A percentile compares a stretch with the other conserved stretches of the same genome.
These are phyloP conservation scores for Wickerhamomyces canadensis DNA, from an alignment of 805 yeast genomes.

Conservation along the genomic window DNA sequence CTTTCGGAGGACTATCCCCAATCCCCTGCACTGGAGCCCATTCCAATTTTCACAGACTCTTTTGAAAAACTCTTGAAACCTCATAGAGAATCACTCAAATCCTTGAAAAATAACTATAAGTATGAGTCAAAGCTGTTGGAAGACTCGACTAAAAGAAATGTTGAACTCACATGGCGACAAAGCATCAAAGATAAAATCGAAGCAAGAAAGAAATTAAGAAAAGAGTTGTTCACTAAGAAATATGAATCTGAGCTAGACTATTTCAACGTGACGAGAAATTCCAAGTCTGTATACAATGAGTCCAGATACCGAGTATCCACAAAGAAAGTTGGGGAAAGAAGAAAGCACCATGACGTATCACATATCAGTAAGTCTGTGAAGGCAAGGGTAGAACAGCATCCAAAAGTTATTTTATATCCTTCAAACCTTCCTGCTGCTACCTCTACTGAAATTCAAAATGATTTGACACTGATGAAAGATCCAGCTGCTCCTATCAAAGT, in stretches of 20 bases:
- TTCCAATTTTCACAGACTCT: constrained; percentile 20
- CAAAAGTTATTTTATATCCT: constrained; percentile 1
- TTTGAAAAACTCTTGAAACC: constrained; percentile 16
- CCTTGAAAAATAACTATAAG: constrained; percentile 12
- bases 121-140: constrained; percentile 18
- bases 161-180: constrained; percentile 21
- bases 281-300: constrained; percentile 6
- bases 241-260: constrained; percentile 13
- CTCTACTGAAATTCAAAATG: constrained; percentile 14
- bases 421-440: constrained; percentile 9
- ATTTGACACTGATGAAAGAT: constrained; percentile 9
- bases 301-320: constrained; percentile 12
- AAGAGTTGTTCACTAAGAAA: background rate
- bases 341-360: constrained; percentile 8
- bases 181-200: constrained; percentile 14
- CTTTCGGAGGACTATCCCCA: too few relatives aligned
- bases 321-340: constrained; percentile 17
- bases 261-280: constrained; percentile 7
- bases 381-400: constrained; percentile 2
- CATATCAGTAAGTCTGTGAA: constrained; percentile 12
- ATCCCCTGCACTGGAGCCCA: constrained; percentile 9
- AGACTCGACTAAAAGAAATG: constrained; percentile 8
- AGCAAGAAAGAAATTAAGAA: constrained; percentile 7
- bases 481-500: background rate
- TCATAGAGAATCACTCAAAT: constrained; percentile 7